Base-by-base conservation (phyloP, 768 basidiomycete species). In the Suillus luteus region DNA sequence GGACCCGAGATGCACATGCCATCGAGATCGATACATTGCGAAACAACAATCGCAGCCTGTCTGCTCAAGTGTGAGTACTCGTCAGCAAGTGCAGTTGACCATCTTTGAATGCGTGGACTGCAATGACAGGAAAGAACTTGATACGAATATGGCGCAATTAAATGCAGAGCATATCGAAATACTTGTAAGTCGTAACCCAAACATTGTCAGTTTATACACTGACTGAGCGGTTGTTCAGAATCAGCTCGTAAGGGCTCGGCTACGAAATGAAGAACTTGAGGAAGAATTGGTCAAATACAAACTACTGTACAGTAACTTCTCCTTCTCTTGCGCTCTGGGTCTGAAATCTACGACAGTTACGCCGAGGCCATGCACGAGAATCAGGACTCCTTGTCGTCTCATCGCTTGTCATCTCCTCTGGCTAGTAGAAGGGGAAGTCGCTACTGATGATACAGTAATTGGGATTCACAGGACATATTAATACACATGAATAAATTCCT, bases 231-330 rank as follows among this genome's bases (percentile, higher is more conserved):
- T 49, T 9, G 17, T 58, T 27, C 66, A 94, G 92, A 94, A 96
- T 69, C 90, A 96, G 73, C 85, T 99, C 4, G 97, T 99, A 4
- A 93, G 89, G 80, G 83, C 89, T 63, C 86, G 95, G 59, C 78
- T 99, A 46, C 87, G 89, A 64, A 92, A 93, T 68, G 96, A 99
- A 73, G 95, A 98, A 73, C 82, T 96, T 64, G 97, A 99, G 75
- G 85, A 88, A 63, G 94, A 99, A 74, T 85, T 99, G 19, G 96
- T 99, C 44, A 87, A 91, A 48, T 98, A 97, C 78, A 97, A 97
- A 78, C 79, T 97, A 52, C 74, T 96, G 92, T 95, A 35, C 41
- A 65, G 65, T 33, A 22, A 52, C 2, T 10, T 59, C 31, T 10
- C 19, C 2, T 22, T 15, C 35, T 7, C 6, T n/a, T 24, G 22